These are phyloP conservation scores for Exophiala sp. DNA, from an alignment of 2,329 filamentous ascomycete genomes.

Conservation along the genomic window DNA sequence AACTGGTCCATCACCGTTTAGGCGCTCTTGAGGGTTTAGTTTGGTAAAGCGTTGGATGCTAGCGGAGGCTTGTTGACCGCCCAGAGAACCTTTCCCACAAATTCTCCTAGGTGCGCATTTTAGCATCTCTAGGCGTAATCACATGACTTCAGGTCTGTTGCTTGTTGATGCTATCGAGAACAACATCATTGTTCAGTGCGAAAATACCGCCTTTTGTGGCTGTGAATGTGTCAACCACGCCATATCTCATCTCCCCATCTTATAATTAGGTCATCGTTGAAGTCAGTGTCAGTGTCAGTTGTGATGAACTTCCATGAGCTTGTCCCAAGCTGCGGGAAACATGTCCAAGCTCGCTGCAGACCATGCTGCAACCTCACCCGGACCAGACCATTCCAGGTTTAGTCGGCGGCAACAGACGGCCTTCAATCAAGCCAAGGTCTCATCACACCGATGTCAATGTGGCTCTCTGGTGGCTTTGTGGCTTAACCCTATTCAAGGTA, in stretches of 20 bases:
- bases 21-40: neutral
- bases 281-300: neutral
- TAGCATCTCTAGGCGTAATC: no score
- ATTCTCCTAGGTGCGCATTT: neutral
- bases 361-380: neutral
- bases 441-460: neutral
- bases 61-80: neutral
- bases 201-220: neutral
- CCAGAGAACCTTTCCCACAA: neutral
- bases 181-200: neutral
- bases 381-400: neutral
- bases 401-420: conserved; percentile 1
- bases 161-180: neutral
- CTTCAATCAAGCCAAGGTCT: neutral
- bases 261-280: neutral
- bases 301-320: neutral
- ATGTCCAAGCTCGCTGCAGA: neutral
- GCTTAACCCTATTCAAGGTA: neutral
- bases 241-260: neutral
- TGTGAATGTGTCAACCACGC: neutral
- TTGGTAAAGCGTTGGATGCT: neutral
- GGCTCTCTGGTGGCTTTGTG: neutral
- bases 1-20: no score
- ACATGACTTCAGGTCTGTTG: no score
- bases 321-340: neutral